Percentiles rank a stretch among this genome's conserved stretches.
Evolutionary conservation across 176 grass and related monocot species (phyloP).

Genomic region (Miscanthus lutarioriparius): DNA sequence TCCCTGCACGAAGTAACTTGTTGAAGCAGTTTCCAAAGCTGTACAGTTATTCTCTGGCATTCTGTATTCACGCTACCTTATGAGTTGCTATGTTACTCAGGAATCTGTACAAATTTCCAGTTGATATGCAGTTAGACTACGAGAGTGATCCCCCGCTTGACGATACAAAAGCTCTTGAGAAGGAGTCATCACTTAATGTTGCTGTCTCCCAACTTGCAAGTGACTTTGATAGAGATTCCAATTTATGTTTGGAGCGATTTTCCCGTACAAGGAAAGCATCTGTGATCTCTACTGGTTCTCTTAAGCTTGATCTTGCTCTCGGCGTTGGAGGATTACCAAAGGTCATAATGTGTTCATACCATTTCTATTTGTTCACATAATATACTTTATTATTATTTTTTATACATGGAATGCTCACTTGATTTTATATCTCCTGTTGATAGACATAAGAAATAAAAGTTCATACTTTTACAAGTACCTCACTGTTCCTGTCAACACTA

Average conservation of each 20-base stretch:
- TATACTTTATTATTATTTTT: not conserved
- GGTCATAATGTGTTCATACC: slow-evolving; percentile 49
- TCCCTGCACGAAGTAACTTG: slow-evolving; percentile 10
- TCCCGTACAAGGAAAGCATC: slow-evolving; percentile 50
- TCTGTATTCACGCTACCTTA: slow-evolving; percentile 9
- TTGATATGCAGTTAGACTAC: slow-evolving; percentile 70
- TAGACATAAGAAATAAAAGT: not conserved
- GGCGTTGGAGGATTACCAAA: slow-evolving; percentile 88
- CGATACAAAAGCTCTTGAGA: slow-evolving; percentile 40
- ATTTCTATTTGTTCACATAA: slow-evolving; percentile 19
- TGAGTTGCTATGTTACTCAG: slow-evolving; percentile 34
- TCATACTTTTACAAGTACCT: not conserved
- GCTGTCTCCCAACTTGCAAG: slow-evolving; percentile 77
- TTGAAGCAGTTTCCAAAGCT: not conserved
- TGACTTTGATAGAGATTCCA: slow-evolving; percentile 93
- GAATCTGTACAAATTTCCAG: slow-evolving; percentile 57
- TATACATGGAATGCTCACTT: not conserved
- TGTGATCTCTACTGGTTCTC: slow-evolving; percentile 77
- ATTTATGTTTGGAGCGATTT: slow-evolving; percentile 70
- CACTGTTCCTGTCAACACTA: not conserved
- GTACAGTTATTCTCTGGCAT: not conserved
- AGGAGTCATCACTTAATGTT: slow-evolving; percentile 55
- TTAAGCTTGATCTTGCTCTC: slow-evolving; percentile 92
- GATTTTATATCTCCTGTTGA: not conserved
- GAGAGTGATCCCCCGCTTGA: slow-evolving; percentile 65